Evolutionary conservation across 495 filamentous ascomycete genomes (phyloP).

Genomic region (Hypoxylon fuscum): DNA sequence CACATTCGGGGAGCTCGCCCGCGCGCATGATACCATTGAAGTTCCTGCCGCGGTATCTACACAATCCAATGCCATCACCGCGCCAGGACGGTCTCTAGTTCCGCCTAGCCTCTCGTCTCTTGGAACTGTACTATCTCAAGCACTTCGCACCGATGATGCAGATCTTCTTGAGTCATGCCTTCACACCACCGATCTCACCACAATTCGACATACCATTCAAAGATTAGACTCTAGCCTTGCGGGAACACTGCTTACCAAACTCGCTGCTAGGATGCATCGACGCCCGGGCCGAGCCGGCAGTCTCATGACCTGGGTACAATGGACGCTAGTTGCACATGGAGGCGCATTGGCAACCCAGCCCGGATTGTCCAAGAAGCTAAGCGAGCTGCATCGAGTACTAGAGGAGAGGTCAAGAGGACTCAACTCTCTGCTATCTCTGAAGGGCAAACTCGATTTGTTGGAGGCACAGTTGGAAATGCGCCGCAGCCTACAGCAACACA

Average conservation of each 20-base stretch:
- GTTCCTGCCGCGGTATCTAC: slow-evolving; percentile 69
- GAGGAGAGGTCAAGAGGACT: slow-evolving; percentile 84
- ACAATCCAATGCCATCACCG: slow-evolving; percentile 44
- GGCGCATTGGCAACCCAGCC: slow-evolving; percentile 87
- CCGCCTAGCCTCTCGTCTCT: slow-evolving; percentile 82
- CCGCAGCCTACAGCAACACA: slow-evolving; percentile 59
- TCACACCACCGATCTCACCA: slow-evolving; percentile 73
- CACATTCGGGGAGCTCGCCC: slow-evolving; percentile 87
- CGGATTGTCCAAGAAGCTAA: slow-evolving; percentile 77
- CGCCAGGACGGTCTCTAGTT: slow-evolving; percentile 51
- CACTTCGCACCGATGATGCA: slow-evolving; percentile 88
- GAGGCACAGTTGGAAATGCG: slow-evolving; percentile 85
- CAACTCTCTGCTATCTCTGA: slow-evolving; percentile 83
- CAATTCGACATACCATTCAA: slow-evolving; percentile 87
- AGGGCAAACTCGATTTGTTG: slow-evolving; percentile 92
- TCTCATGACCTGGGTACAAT: slow-evolving; percentile 96
- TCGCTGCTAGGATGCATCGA: slow-evolving; percentile 87
- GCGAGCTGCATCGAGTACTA: slow-evolving; percentile 81
- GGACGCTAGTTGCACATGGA: slow-evolving; percentile 93
- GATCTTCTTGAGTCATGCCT: slow-evolving; percentile 92
- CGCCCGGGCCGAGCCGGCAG: slow-evolving; percentile 87
- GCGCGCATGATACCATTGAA: slow-evolving; percentile 79
- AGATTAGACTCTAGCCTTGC: slow-evolving; percentile 87
- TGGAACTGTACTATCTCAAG: slow-evolving; percentile 88
- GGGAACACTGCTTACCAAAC: slow-evolving; percentile 75